A percentile compares a stretch with the other conserved stretches of the same genome.
These are phyloP conservation scores for Suhomyces wounanorum DNA, from an alignment of 1,139 yeast species.

Conservation along the genomic window DNA sequence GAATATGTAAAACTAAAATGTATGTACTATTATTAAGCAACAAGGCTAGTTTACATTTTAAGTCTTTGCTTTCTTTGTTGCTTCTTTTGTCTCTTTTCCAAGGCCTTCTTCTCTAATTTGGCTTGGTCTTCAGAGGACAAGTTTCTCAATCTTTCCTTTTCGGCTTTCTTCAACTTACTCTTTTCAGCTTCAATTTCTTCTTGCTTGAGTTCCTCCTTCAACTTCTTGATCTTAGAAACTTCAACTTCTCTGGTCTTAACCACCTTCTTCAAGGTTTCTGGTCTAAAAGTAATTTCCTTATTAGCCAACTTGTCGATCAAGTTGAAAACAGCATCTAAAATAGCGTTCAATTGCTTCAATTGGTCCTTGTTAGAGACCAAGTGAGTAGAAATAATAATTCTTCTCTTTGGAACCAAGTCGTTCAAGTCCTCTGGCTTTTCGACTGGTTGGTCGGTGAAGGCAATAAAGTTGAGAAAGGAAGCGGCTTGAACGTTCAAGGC, in stretches of 20 bases:
- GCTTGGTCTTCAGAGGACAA: constrained; percentile 73
- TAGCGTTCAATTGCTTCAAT: constrained; percentile 45
- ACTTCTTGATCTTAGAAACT: constrained; percentile 57
- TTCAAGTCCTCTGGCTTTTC: constrained; percentile 61
- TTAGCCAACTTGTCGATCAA: constrained; percentile 55
- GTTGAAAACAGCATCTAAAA: constrained; percentile 54
- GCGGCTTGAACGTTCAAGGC: constrained; percentile 55
- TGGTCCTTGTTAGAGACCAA: constrained; percentile 50
- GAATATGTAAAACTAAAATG: background rate
- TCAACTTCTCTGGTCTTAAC: constrained; percentile 75
- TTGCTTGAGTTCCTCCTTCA: constrained; percentile 59
- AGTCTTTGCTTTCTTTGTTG: constrained; percentile 44
- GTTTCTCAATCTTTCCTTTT: constrained; percentile 55
- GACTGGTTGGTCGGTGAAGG: constrained; percentile 79
- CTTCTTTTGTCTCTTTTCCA: constrained; percentile 46
- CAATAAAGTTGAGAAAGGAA: constrained; percentile 60
- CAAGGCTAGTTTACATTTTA: constrained; percentile 27
- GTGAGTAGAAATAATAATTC: constrained; percentile 52
- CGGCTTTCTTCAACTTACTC: constrained; percentile 67
- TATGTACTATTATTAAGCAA: background rate
- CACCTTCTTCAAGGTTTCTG: constrained; percentile 76
- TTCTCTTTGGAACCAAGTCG: constrained; percentile 57
- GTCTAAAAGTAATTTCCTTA: constrained; percentile 49
- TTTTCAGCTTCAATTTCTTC: constrained; percentile 71
- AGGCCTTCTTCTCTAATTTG: constrained; percentile 68